Evolutionary conservation across 192 early-diverging fungal species (phyloP), one percentile per base, ranked within the genome.

Genomic region (Backusella australiensis): DNA sequence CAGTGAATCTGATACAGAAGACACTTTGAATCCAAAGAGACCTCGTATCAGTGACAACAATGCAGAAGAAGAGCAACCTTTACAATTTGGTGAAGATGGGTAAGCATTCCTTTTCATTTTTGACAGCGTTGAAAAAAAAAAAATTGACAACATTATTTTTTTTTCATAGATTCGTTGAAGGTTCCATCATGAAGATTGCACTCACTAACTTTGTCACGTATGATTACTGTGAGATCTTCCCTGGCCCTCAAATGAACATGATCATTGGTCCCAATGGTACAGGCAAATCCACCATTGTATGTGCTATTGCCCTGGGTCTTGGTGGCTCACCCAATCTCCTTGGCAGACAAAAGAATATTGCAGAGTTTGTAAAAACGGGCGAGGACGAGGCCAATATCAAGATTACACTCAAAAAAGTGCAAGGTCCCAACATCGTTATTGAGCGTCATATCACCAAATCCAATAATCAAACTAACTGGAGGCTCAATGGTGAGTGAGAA

Each of bases 191-290:
- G 0, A 85, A 90, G 46, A 90, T 97, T 11, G 82, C 88, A 6
- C 84, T 96, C 29, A 89, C 80, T n/a, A 95, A 97, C 81, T 99
- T 99, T 83, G 91, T 99, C n/a, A 99, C 98, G 0, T 99, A 99
- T 81, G 92, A 96, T 74, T 82, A 82, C 11, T 93, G 93, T 71
- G 91, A 96, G 67, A 91, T 97, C 69, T 78, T 56, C 7, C 97
- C 98, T 1, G 98, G 98, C 0, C 96, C 96, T 0, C 89, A 96
- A 75, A 87, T 99, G 80, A 99, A 99, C 82, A 99, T 99, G 98
- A 94, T 99, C 36, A 94, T 98, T 67, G 96, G 95, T 29, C 94
- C 96, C 3, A 99, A 98, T 79, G 97, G 97, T 8, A 97, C 98
- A 0, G 98, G 98, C 63, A 99, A 99, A 78, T 93, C 91, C 49